Evolutionary conservation across 441 rosid genomes (phyloP).

Genomic region (Metrosideros polymorpha): DNA sequence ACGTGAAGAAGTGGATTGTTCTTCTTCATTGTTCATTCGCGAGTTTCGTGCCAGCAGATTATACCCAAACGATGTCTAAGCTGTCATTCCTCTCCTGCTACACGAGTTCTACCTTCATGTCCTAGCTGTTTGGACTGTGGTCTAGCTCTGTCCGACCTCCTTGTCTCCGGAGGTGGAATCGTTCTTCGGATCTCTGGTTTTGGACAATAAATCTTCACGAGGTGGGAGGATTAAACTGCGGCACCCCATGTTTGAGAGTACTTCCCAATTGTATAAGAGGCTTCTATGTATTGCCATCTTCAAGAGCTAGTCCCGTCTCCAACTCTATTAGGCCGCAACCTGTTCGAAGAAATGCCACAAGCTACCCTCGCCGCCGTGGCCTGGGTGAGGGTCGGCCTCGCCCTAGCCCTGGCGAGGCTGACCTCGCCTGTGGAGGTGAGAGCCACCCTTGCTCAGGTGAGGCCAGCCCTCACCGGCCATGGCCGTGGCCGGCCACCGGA

Average conservation of each 20-base stretch:
- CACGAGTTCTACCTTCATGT: background rate
- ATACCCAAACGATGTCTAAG: background rate
- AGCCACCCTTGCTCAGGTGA: no score
- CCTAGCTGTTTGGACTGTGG: background rate
- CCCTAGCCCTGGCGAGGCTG: no score
- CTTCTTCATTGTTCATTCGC: background rate
- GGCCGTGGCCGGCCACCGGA: no score
- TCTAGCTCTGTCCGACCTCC: background rate
- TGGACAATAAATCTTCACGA: background rate
- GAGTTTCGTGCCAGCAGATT: background rate
- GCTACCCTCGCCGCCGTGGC: no score
- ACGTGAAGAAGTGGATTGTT: background rate
- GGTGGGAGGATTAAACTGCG: background rate
- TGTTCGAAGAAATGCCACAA: no score
- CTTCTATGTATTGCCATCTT: background rate
- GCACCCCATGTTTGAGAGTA: background rate
- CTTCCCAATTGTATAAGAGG: background rate
- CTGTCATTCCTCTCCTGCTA: background rate
- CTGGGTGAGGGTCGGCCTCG: no score
- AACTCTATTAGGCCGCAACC: no score
- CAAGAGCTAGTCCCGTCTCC: background rate
- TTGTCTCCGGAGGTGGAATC: background rate
- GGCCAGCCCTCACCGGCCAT: no score
- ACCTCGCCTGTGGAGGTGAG: no score
- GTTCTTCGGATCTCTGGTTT: background rate